Evolutionary conservation across 225 moss, liverwort and hornwort species (phyloP).

Genomic region (Sphagnum contortum): DNA sequence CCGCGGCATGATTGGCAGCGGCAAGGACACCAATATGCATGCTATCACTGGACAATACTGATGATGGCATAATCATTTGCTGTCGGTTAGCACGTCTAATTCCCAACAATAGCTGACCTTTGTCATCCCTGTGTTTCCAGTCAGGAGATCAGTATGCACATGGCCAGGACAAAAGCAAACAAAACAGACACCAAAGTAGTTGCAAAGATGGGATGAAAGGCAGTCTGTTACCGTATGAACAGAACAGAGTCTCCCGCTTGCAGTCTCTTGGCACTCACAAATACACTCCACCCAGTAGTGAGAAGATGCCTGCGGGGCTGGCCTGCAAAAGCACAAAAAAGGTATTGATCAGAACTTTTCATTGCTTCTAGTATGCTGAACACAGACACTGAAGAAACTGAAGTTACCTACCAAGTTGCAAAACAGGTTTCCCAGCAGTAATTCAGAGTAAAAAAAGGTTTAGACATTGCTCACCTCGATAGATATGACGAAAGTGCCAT

Average conservation of each 20-base stretch:
- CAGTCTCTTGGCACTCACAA: slow-evolving; percentile 46
- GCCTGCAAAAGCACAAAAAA: slow-evolving; percentile 15
- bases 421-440: no score
- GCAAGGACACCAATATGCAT: slow-evolving; percentile 99
- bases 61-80: slow-evolving; percentile 81
- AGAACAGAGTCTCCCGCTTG: slow-evolving; percentile 52
- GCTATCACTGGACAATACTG: slow-evolving; percentile 88
- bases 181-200: no score
- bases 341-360: neutral
- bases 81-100: slow-evolving; percentile 93
- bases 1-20: slow-evolving; percentile 90
- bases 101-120: slow-evolving; percentile 85
- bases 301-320: slow-evolving; percentile 48
- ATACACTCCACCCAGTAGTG: slow-evolving; percentile 54
- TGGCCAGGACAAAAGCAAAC: no score
- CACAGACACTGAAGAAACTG: no score
- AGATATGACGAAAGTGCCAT: slow-evolving; percentile 89
- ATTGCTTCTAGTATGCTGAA: neutral
- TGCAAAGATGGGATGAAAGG: no score
- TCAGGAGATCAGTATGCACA: no score
- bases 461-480: slow-evolving; percentile 36
- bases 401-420: no score
- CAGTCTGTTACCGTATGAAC: slow-evolving; percentile 26
- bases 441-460: neutral
- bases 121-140: slow-evolving; percentile 56